Percentiles rank a stretch among this genome's conserved stretches.
These are phyloP conservation scores for Cladosporium colombiae DNA, from an alignment of 2,329 filamentous ascomycete species.

Conservation along the genomic window DNA sequence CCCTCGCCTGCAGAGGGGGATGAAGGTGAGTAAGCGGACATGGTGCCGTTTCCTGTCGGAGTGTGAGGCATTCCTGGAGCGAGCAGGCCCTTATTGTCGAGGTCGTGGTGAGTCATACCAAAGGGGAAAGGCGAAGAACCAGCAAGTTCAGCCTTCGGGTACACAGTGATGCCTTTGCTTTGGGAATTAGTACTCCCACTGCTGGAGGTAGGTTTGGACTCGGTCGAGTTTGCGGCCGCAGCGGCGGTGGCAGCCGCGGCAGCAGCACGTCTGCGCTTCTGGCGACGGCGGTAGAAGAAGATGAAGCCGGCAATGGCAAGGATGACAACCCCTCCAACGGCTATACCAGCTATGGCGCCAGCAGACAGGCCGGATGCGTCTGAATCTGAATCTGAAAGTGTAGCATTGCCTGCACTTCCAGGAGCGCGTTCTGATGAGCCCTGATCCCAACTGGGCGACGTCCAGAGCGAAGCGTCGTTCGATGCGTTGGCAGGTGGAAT, in stretches of 20 bases:
- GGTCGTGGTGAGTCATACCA: constrained; percentile 20
- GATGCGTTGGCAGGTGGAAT: constrained; percentile 27
- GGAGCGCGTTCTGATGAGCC: background rate
- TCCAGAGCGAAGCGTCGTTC: constrained; percentile 14
- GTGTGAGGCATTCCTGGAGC: constrained; percentile 23
- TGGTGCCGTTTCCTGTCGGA: constrained; percentile 11
- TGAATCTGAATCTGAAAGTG: background rate
- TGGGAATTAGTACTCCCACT: background rate
- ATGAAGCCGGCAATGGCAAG: constrained; percentile 36
- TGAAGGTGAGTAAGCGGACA: constrained; percentile 23
- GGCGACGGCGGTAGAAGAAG: constrained; percentile 36
- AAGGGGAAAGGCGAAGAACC: constrained; percentile 27
- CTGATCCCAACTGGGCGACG: constrained; percentile 10
- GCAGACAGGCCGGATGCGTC: constrained; percentile 30
- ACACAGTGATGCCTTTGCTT: constrained; percentile 34
- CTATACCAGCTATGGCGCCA: constrained; percentile 48
- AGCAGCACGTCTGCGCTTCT: constrained; percentile 16
- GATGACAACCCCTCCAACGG: constrained; percentile 42
- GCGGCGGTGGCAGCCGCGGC: background rate
- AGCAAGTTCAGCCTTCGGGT: constrained; percentile 50
- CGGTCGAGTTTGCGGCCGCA: background rate
- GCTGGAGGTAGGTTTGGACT: constrained; percentile 8
- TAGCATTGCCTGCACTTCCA: background rate
- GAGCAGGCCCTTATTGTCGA: constrained; percentile 26
- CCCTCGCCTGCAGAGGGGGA: constrained; percentile 30